Base-by-base conservation (phyloP, 805 yeast genomes). In the Nakazawaea peltata region DNA sequence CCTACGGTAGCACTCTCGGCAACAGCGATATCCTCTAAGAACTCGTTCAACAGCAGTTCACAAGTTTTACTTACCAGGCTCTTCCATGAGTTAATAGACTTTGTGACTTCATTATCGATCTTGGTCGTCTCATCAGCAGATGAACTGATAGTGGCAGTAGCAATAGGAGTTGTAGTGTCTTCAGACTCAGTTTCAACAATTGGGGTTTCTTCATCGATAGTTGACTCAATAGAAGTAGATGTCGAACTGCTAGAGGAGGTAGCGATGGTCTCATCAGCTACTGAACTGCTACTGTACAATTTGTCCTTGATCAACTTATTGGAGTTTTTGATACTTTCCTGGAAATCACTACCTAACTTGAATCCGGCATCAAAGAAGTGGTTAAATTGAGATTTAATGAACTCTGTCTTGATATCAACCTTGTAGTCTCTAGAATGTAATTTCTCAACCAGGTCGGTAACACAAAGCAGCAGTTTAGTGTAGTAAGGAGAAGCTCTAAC, bases 1-100 rank as follows among this genome's bases (percentile, higher is more conserved):
- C 43, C 42, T 12, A 61, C 40, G 18, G 53, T 48, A 6, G 43
- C 42, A 1, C 41, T 30, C 26, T 62, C 59, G 6, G 62, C 34
- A 4, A 45, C 44, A 4, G 46, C 41, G 9, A 68, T 53, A 19
- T 69, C 63, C 2, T 43, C 40, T 24, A 61, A 54, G 37, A 69
- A 67, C 33, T 63, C 60, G 11, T 46, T 48, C 27, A 57, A 43
- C 3, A 72, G 63, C 36, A 32, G 36, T 19, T 37, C 40, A 28
- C 40, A 37, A 5, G 40, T 37, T 30, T 37, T 37, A 16, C 30
- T 24, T 10, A 37, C 36, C 30, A 32, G 23, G 3, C 30, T 28
- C 14, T 26, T 29, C 40, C 40, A 37, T 12, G 15, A 32, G 6
- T 15, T 18, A 6, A 32, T 41, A 7, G 41, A 41, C 13, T 41